Conservation (phyloP, 2,329 filamentous ascomycete species). For the Ophiocordyceps robertsii region DNA sequence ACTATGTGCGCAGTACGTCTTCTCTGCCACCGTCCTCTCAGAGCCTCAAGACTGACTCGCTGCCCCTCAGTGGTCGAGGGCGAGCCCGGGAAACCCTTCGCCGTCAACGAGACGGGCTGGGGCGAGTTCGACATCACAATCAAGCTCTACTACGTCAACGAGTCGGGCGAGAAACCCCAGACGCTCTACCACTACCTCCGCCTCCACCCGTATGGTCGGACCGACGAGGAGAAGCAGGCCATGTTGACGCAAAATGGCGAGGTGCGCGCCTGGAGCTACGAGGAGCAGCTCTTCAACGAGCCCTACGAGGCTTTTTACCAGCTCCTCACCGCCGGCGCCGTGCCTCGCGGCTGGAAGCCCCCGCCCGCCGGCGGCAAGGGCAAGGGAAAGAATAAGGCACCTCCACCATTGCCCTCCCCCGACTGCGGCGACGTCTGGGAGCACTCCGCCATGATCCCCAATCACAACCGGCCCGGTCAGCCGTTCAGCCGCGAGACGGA, state of each 20-base stretch:
- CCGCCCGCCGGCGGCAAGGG: conserved; percentile 39
- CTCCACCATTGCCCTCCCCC: conserved; percentile 21
- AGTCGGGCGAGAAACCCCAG: conserved; percentile 84
- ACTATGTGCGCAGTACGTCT: conserved; percentile 62
- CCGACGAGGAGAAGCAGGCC: conserved; percentile 56
- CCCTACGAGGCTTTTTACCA: conserved; percentile 89
- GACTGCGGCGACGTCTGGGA: conserved; percentile 42
- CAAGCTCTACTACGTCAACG: conserved; percentile 82
- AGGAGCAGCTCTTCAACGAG: conserved; percentile 95
- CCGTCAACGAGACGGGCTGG: conserved; percentile 89
- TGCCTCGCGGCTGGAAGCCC: conserved; percentile 29
- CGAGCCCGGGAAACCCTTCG: conserved; percentile 55
- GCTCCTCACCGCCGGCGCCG: conserved; percentile 62
- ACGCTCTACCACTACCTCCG: conserved; percentile 90
- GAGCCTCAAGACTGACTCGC: not conserved
- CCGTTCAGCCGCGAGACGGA: conserved; percentile 65
- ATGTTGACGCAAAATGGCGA: conserved; percentile 45
- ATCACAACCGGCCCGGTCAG: conserved; percentile 49
- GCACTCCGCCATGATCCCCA: conserved; percentile 63
- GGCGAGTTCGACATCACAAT: conserved; percentile 96
- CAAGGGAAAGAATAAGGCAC: conserved; percentile 28
- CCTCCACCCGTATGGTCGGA: conserved; percentile 78
- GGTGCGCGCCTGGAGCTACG: conserved; percentile 71
- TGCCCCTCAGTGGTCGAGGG: conserved; percentile 49
- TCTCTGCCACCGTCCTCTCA: not conserved